Base-by-base conservation (phyloP, 2,329 filamentous ascomycete genomes). In the Alternaria dauci region DNA sequence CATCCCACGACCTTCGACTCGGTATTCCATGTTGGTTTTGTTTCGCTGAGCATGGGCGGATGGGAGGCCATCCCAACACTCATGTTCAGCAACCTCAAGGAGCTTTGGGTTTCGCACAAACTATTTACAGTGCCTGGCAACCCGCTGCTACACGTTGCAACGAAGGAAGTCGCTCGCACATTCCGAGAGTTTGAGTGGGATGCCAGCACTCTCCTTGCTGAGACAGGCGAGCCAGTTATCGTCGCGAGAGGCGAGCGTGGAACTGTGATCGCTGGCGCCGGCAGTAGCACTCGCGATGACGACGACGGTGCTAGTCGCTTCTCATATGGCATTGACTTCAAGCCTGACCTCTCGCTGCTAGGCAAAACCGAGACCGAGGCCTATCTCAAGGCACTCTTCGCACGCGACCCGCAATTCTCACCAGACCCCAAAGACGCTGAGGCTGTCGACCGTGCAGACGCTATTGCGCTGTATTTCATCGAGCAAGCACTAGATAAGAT, bases 111-210 rank as follows among this genome's bases (percentile, higher is more conserved):
- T 7, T 55, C 57, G 38, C 57, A 59, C 38, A 59, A 55, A 43
- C 51, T 59, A 2, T 59, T 59, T 43, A 39, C 56, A 6, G 23
- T 55, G 3, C 43, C 42, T 8, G 56, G 43, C 30, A 59, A 59
- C 12, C 56, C 56, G 28, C 28, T 59, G 23, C 36, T 59, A 1
- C 51, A 59, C 30, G 56, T 59, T 2, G 56, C 43, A 36, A 59
- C 56, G 2, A 59, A 55, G 16, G 56, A 59, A 2, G 51, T 59
- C 9, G 38, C 51, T 48, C 56, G 56, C 43, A 59, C 56, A 0
- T 59, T 59, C n/a, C 55, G 56, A 8, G 56, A 59, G 28, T 59
- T 55, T 44, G 56, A 59, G 43, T 59, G 56, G 56, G 56, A 59
- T 55, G 56, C 56, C 20, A 59, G 56, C 16, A 59, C 56, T 5